A percentile compares a stretch with the other conserved stretches of the same genome.
Conservation (phyloP, 2,329 filamentous ascomycete species). For the Phaeosphaeriaceae sp. region DNA sequence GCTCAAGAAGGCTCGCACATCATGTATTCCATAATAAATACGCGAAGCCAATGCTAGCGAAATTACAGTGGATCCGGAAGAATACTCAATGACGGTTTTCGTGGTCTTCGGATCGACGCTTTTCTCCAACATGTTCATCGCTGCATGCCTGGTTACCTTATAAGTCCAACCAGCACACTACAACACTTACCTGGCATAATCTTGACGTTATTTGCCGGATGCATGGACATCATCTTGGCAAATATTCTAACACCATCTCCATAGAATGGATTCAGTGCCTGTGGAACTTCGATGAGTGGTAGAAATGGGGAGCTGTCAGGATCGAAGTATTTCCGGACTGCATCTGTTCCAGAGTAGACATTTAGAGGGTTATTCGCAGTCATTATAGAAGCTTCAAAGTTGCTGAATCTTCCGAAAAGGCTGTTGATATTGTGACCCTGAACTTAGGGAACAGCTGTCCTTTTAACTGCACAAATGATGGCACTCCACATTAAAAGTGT, state of each 20-base stretch:
- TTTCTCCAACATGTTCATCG: conserved; percentile 27
- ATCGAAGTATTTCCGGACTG: conserved; percentile 65
- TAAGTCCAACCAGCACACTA: background rate
- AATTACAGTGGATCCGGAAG: conserved; percentile 29
- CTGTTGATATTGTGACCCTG: too few relatives aligned
- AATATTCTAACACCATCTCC: conserved; percentile 67
- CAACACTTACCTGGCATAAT: conserved; percentile 59
- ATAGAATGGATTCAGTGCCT: conserved; percentile 62
- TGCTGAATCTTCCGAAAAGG: background rate
- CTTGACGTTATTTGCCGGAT: conserved; percentile 70
- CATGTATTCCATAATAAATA: conserved; percentile 25
- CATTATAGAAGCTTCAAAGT: conserved; percentile 8
- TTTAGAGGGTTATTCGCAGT: conserved; percentile 47
- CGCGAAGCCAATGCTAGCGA: conserved; percentile 27
- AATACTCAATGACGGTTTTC: conserved; percentile 28
- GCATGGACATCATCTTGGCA: conserved; percentile 70
- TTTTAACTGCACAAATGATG: too few relatives aligned
- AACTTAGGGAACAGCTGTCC: too few relatives aligned
- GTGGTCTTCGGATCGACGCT: conserved; percentile 18
- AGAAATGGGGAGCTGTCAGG: conserved; percentile 64
- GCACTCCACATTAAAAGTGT: too few relatives aligned
- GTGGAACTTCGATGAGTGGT: conserved; percentile 67
- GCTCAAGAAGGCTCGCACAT: conserved; percentile 25
- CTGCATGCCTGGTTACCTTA: background rate
- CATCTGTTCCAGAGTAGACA: conserved; percentile 64